Evolutionary conservation across 352 stramenopile genomes (phyloP).

Genomic region (Globisporangium splendens): DNA sequence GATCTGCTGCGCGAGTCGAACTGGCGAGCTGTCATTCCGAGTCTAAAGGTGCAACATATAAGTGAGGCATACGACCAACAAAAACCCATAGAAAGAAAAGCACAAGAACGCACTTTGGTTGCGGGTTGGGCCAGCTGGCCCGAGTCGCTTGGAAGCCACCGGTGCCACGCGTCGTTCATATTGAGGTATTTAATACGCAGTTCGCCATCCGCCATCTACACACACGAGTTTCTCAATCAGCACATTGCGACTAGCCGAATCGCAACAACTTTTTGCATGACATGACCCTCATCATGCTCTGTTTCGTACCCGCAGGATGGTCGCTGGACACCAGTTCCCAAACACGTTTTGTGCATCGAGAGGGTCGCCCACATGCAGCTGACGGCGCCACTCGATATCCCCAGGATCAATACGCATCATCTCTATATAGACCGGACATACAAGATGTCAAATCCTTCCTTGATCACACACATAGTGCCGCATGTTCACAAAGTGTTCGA

Average conservation of each 20-base stretch:
- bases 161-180: slow-evolving; percentile 77
- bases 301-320: slow-evolving; percentile 34
- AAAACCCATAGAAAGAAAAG: not conserved
- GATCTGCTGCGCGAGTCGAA: slow-evolving; percentile 66
- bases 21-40: slow-evolving; percentile 46
- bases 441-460: not conserved
- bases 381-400: slow-evolving; percentile 66
- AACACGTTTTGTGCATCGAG: slow-evolving; percentile 82
- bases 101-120: slow-evolving; percentile 43
- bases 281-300: not conserved
- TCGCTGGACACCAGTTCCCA: slow-evolving; percentile 79
- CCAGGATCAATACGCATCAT: slow-evolving; percentile 79
- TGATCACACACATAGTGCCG: not conserved
- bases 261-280: not conserved
- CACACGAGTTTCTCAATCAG: not conserved
- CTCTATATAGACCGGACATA: slow-evolving; percentile 29
- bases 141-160: slow-evolving; percentile 66
- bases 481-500: no score
- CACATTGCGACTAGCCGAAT: slow-evolving; percentile 2
- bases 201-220: slow-evolving; percentile 58
- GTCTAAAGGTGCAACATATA: slow-evolving; percentile 19
- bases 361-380: slow-evolving; percentile 58
- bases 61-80: not conserved
- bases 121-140: slow-evolving; percentile 49
- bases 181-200: slow-evolving; percentile 71